Conservation (phyloP, 176 grass and related monocot genomes). For the Tillandsia fasciculata region DNA sequence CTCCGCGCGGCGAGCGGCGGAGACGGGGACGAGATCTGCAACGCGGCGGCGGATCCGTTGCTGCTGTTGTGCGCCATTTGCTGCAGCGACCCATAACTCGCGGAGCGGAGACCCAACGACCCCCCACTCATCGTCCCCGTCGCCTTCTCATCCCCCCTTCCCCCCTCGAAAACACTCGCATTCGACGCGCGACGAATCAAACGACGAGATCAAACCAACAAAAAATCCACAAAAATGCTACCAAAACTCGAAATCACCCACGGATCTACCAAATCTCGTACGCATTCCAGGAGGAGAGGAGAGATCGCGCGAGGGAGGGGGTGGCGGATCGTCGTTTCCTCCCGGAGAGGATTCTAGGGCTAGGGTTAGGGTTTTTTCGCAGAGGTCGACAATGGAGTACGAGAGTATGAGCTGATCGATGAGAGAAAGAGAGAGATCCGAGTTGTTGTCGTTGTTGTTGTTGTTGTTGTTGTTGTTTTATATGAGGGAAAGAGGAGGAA, state of each 20-base stretch:
- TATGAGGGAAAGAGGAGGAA: not conserved
- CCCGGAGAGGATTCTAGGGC: not conserved
- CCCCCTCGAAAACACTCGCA: not conserved
- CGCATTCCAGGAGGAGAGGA: no score
- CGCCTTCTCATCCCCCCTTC: slow-evolving; percentile 29
- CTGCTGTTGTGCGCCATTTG: slow-evolving; percentile 27
- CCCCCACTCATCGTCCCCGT: slow-evolving; percentile 40
- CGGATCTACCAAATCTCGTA: not conserved
- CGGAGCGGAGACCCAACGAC: slow-evolving; percentile 81
- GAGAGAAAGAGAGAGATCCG: not conserved
- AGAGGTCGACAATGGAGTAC: not conserved
- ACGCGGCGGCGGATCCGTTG: slow-evolving; percentile 13
- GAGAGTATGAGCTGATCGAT: not conserved
- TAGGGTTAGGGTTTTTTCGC: not conserved
- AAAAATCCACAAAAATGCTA: not conserved
- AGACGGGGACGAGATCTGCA: slow-evolving; percentile 13
- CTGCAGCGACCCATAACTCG: slow-evolving; percentile 88
- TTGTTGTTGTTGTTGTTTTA: not conserved
- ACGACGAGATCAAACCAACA: not conserved
- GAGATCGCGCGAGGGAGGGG: not conserved
- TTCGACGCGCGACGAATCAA: not conserved
- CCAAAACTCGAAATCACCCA: not conserved
- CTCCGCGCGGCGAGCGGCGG: slow-evolving; percentile 30
- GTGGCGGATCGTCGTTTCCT: not conserved
- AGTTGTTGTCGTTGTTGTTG: not conserved